A percentile compares a stretch with the other conserved stretches of the same genome.
These are phyloP conservation scores for Ascochyta fabae DNA, from an alignment of 2,329 filamentous ascomycete species.

Conservation along the genomic window DNA sequence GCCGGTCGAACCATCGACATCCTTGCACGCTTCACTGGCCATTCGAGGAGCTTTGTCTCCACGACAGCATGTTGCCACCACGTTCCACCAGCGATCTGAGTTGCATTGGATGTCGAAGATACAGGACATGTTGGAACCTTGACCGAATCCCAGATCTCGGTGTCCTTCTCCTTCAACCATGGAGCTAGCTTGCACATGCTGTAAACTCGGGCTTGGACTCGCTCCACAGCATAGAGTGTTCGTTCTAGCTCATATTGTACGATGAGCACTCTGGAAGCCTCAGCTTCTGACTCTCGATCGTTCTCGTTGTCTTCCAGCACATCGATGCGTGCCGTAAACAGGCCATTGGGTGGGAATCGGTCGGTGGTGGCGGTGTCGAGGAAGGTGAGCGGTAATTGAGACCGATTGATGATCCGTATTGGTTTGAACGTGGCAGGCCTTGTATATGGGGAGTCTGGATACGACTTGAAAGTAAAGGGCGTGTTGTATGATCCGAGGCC, in stretches of 20 bases:
- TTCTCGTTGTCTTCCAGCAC: conserved; percentile 35
- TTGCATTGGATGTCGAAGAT: conserved; percentile 55
- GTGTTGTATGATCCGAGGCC: conserved; percentile 36
- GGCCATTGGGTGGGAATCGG: conserved; percentile 32
- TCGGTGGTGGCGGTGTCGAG: conserved; percentile 42
- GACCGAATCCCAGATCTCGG: conserved; percentile 49
- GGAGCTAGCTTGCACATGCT: conserved; percentile 70
- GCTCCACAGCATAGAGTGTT: conserved; percentile 80
- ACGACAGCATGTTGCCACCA: conserved; percentile 46
- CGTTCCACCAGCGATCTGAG: background rate
- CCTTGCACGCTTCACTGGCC: conserved; percentile 31
- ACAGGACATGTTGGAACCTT: conserved; percentile 60
- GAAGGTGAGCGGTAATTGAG: conserved; percentile 48
- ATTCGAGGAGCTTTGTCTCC: conserved; percentile 21
- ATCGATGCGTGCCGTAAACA: conserved; percentile 46
- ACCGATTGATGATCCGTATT: conserved; percentile 43
- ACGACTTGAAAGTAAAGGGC: conserved; percentile 43
- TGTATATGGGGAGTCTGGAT: conserved; percentile 36
- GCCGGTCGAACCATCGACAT: conserved; percentile 42
- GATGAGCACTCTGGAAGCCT: conserved; percentile 40
- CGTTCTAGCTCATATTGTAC: conserved; percentile 59
- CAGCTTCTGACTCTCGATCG: conserved; percentile 3
- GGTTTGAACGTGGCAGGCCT: conserved; percentile 43
- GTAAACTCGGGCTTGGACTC: conserved; percentile 67
- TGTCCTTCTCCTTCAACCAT: conserved; percentile 67